phyloP scores from a whole-genome alignment of 2,329 filamentous ascomycete genomes.

The Alternaria sp. region DNA sequence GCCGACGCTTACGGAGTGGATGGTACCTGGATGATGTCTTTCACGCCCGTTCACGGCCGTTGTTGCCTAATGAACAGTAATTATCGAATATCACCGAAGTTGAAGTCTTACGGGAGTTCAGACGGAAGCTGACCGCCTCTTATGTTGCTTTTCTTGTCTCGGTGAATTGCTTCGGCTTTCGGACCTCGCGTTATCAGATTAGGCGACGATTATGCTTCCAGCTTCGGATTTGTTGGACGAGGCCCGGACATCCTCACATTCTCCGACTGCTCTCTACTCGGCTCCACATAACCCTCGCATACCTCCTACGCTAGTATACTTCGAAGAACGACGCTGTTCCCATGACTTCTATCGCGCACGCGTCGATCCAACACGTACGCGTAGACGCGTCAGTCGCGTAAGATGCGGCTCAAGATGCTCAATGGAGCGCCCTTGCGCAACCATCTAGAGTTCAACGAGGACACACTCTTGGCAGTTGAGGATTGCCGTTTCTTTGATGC shows the following conservation, averaged over 20 bases:
- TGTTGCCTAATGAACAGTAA: neutral
- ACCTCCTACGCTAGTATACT: neutral
- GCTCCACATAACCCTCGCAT: neutral
- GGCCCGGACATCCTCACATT: constrained; percentile 2
- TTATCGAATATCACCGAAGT: too few relatives aligned
- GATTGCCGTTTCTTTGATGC: constrained; percentile 49
- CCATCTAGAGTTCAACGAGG: constrained; percentile 62
- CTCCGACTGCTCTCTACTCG: constrained; percentile 1
- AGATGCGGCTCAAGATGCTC: constrained; percentile 56
- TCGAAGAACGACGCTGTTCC: neutral
- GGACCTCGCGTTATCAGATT: neutral
- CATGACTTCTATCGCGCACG: neutral
- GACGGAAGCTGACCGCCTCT: neutral
- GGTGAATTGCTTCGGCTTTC: constrained; percentile 1
- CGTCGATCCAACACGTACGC: neutral
- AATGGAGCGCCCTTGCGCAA: constrained; percentile 66
- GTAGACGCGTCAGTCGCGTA: neutral
- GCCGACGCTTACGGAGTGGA: constrained; percentile 6
- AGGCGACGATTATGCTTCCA: neutral
- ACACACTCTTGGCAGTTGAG: constrained; percentile 58
- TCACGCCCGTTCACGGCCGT: neutral
- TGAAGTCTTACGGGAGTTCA: too few relatives aligned
- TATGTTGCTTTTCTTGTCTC: neutral
- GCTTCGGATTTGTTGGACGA: neutral
- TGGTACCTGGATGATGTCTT: constrained; percentile 1